Percentiles rank a stretch among this genome's conserved stretches.
These are phyloP conservation scores for Asterochloris sp. DNA, from an alignment of 139 green algal genomes.

Conservation along the genomic window DNA sequence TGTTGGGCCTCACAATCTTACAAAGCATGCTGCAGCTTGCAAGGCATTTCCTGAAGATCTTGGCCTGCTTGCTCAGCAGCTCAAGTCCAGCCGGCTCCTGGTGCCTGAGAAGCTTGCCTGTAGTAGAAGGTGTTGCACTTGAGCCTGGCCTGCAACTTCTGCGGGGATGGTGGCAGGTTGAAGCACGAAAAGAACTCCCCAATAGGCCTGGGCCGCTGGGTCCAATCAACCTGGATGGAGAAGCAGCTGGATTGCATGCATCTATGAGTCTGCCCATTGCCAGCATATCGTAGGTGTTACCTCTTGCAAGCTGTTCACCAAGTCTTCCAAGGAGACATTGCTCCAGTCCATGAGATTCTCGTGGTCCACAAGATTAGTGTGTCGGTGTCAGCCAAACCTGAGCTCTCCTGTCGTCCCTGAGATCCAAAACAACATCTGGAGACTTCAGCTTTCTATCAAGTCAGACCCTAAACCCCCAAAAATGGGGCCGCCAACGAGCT, in stretches of 20 bases:
- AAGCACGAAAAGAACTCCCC: constrained; percentile 20
- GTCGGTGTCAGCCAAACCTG: too few relatives aligned
- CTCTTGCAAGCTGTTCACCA: constrained; percentile 18
- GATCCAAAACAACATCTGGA: too few relatives aligned
- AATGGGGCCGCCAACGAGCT: too few relatives aligned
- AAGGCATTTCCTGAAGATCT: too few relatives aligned
- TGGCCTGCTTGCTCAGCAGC: too few relatives aligned
- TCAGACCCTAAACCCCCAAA: too few relatives aligned
- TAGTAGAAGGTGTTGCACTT: constrained; percentile 56
- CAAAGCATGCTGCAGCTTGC: too few relatives aligned
- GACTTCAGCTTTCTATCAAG: too few relatives aligned
- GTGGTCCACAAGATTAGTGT: too few relatives aligned
- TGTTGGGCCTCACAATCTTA: too few relatives aligned
- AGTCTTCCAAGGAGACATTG: constrained; percentile 16
- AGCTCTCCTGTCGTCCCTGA: too few relatives aligned
- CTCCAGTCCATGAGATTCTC: constrained; percentile 14
- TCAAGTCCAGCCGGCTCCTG: background rate
- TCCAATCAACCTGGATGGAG: constrained; percentile 27
- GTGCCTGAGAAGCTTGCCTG: background rate
- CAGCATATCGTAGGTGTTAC: background rate
- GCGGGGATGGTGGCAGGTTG: background rate
- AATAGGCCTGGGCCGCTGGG: constrained; percentile 1
- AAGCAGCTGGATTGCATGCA: background rate
- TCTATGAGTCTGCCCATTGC: background rate
- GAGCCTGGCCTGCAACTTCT: constrained; percentile 24